phyloP scores from a whole-genome alignment of 2,329 filamentous ascomycete genomes.

The Cladobotryum mycophilum region DNA sequence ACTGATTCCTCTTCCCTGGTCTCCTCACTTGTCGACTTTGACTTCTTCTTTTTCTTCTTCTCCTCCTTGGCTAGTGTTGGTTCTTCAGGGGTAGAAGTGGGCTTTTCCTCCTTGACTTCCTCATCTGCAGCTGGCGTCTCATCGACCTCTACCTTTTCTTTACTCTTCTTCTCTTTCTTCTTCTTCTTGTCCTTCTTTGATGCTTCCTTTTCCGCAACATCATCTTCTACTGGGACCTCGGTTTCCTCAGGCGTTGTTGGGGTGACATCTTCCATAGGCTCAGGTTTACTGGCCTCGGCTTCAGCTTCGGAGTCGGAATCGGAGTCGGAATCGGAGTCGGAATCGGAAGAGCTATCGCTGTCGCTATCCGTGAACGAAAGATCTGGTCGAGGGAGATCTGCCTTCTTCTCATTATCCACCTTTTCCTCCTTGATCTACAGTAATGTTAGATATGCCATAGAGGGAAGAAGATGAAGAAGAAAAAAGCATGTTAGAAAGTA shows the following conservation, averaged over 20 bases:
- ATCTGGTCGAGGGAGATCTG: constrained; percentile 8
- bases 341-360: constrained; percentile 10
- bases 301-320: constrained; percentile 1
- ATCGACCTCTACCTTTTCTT: not conserved
- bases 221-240: too few relatives aligned
- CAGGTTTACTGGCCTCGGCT: not conserved
- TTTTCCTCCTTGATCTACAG: not conserved
- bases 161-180: not conserved
- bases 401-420: not conserved
- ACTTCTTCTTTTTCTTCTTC: constrained; percentile 6
- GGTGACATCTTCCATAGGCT: not conserved
- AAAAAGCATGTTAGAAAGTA: not conserved
- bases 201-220: not conserved
- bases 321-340: too few relatives aligned
- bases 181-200: constrained; percentile 13
- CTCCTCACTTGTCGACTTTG: not conserved
- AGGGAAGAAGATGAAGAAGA: not conserved
- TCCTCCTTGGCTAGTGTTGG: not conserved
- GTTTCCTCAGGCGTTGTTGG: too few relatives aligned
- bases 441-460: not conserved
- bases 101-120: not conserved
- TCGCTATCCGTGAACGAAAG: constrained; percentile 15
- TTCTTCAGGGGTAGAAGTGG: too few relatives aligned
- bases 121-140: not conserved
- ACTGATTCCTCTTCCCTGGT: not conserved